Evolutionary conservation across 768 basidiomycete species (phyloP).

Genomic region (Tylopilus vinaceipallidus): DNA sequence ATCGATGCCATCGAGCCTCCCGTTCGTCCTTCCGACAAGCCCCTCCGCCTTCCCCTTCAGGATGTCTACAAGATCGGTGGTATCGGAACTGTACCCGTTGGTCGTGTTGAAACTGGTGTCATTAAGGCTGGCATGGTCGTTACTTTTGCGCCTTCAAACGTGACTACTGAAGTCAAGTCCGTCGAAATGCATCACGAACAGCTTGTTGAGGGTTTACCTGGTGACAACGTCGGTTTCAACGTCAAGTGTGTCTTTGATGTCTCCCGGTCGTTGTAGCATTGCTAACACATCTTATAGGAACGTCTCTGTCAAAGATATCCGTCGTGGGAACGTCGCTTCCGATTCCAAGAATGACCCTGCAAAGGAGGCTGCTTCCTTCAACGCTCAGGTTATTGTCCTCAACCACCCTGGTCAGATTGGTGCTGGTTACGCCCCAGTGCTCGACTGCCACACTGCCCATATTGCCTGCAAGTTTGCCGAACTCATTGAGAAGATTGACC

Average conservation of each 20-base stretch:
- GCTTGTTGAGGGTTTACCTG: conserved; percentile 89
- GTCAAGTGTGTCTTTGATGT: conserved; percentile 64
- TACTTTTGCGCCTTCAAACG: conserved; percentile 93
- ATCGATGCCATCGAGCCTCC: conserved; percentile 99
- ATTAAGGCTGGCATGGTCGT: conserved; percentile 99
- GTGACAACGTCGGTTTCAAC: conserved; percentile 99
- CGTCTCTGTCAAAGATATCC: conserved; percentile 99
- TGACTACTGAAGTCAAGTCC: conserved; percentile 99
- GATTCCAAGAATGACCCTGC: conserved; percentile 99
- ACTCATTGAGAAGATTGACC: conserved; percentile 99
- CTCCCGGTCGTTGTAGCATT: background rate
- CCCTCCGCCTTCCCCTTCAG: conserved; percentile 99
- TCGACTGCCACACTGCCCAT: conserved; percentile 99
- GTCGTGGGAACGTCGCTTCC: conserved; percentile 98
- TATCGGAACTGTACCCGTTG: conserved; percentile 99
- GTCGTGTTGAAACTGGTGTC: conserved; percentile 99
- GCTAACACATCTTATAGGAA: conserved; percentile 56
- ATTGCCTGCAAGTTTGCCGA: conserved; percentile 99
- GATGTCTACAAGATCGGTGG: conserved; percentile 99
- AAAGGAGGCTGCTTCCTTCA: conserved; percentile 99
- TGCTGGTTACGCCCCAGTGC: conserved; percentile 97
- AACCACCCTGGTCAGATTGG: conserved; percentile 99
- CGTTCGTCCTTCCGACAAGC: conserved; percentile 95
- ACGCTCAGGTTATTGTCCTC: conserved; percentile 99
- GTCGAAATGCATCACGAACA: conserved; percentile 99